Percentiles rank a stretch among this genome's conserved stretches.
Evolutionary conservation across 2,329 filamentous ascomycete species (phyloP).

Genomic region (Orbilia javanica): DNA sequence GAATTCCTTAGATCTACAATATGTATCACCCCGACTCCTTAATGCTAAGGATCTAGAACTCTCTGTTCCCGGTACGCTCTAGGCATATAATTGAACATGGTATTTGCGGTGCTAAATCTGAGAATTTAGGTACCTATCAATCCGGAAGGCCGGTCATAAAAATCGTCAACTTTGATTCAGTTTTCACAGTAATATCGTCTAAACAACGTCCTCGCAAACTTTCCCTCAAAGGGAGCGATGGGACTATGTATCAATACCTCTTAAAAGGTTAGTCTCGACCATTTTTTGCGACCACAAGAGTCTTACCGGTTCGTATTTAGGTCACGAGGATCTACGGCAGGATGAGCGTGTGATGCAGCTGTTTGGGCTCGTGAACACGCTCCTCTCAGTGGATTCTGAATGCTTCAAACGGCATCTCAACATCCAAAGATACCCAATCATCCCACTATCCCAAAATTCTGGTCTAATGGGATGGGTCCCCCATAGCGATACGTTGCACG

Average conservation of each 20-base stretch:
- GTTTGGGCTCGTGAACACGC: constrained; percentile 96
- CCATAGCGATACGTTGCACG: constrained; percentile 96
- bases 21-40: constrained; percentile 94
- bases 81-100: neutral
- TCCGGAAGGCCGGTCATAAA: constrained; percentile 78
- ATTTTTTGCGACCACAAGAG: neutral
- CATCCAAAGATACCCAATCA: constrained; percentile 96
- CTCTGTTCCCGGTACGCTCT: constrained; percentile 89
- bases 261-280: constrained; percentile 79
- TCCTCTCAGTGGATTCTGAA: constrained; percentile 92
- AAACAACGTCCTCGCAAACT: constrained; percentile 96
- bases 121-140: constrained; percentile 60
- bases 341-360: constrained; percentile 99
- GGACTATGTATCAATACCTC: constrained; percentile 84
- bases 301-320: constrained; percentile 9
- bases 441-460: constrained; percentile 94
- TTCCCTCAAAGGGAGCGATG: constrained; percentile 88
- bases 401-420: constrained; percentile 97
- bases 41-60: constrained; percentile 87
- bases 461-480: constrained; percentile 96
- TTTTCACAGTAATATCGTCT: constrained; percentile 91
- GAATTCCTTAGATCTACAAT: constrained; percentile 91
- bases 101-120: constrained; percentile 6
- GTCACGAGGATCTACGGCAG: constrained; percentile 97
- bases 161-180: constrained; percentile 90